Conservation (phyloP, 148 eudicot genomes). For the Bassia scoparia region DNA sequence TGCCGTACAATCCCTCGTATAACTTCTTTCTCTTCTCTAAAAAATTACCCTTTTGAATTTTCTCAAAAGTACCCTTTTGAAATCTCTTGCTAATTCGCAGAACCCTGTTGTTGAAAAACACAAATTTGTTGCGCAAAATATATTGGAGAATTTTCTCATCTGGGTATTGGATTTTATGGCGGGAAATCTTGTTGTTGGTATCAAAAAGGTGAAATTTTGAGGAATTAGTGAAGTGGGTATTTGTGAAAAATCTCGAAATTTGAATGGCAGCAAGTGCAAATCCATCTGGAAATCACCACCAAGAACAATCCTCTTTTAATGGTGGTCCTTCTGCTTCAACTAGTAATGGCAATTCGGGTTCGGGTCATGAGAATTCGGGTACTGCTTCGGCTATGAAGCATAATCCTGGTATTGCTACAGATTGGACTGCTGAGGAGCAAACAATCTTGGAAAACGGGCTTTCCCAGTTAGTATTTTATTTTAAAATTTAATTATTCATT, state of each 20-base stretch:
- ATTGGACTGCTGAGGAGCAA: constrained; percentile 84
- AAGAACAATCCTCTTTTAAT: constrained; percentile 35
- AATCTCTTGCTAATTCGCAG: background rate
- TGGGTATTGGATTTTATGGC: constrained; percentile 32
- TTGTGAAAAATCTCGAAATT: background rate
- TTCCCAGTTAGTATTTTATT: constrained; percentile 43
- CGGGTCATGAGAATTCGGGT: constrained; percentile 48
- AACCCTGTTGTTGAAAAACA: constrained; percentile 9
- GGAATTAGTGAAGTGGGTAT: constrained; percentile 17
- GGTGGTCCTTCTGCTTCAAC: constrained; percentile 23
- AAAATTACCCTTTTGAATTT: constrained; percentile 14
- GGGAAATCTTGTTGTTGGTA: constrained; percentile 17
- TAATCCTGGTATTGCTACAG: constrained; percentile 61
- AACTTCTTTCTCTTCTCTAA: background rate
- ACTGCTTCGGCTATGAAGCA: constrained; percentile 56
- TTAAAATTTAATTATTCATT: background rate
- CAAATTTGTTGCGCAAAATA: background rate
- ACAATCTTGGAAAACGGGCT: constrained; percentile 63
- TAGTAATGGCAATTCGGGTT: constrained; percentile 34
- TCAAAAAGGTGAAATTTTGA: constrained; percentile 9
- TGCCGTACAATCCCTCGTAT: constrained; percentile 26
- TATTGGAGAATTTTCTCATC: constrained; percentile 12
- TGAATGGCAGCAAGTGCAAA: constrained; percentile 52
- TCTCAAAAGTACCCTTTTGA: background rate
- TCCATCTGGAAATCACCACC: constrained; percentile 47